Conservation (phyloP, 2,329 filamentous ascomycete genomes). For the Ceratocystis cacaofunesta region DNA sequence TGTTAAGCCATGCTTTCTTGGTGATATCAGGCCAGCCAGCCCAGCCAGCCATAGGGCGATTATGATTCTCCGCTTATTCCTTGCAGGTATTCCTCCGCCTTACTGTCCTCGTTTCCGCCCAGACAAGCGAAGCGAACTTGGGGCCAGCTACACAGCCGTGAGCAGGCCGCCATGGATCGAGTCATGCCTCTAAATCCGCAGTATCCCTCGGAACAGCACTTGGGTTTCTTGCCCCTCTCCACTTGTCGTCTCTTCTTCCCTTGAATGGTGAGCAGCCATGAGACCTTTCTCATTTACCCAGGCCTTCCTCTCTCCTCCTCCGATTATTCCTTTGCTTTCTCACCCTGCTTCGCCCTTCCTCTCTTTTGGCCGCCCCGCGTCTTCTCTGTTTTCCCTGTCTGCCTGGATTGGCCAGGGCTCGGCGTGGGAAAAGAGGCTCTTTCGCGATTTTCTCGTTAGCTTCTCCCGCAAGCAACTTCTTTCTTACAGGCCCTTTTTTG, state of each 20-base stretch:
- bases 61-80: no score
- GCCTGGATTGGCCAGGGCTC: neutral
- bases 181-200: conserved; percentile 13
- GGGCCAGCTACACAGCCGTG: neutral
- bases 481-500: neutral
- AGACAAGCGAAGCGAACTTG: no score
- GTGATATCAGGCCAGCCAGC: no score
- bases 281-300: neutral
- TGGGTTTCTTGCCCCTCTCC: neutral
- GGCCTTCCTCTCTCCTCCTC: neutral
- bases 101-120: neutral
- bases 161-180: neutral
- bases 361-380: neutral
- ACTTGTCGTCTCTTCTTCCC: neutral
- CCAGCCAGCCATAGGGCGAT: no score
- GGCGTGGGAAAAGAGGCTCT: neutral
- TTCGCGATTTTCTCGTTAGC: neutral
- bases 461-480: neutral
- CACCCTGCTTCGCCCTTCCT: neutral
- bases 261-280: neutral
- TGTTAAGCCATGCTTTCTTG: no score
- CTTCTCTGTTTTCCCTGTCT: neutral
- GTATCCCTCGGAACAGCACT: conserved; percentile 2
- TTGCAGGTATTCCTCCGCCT: neutral
- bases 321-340: neutral